phyloP scores from a whole-genome alignment of 345 rosid genomes.

The Bruguiera parviflora region DNA sequence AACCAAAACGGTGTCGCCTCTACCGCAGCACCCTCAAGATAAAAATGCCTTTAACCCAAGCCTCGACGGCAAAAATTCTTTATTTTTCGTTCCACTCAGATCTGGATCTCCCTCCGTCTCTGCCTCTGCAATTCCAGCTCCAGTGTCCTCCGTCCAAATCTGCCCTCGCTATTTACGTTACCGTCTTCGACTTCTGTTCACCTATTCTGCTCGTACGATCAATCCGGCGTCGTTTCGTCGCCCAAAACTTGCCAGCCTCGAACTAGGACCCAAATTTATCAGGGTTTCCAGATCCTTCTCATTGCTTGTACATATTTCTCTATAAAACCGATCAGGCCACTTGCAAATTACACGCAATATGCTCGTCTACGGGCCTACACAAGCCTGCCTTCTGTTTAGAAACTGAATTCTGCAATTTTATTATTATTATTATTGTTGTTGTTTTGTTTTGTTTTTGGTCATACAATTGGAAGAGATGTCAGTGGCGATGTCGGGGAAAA shows the following conservation, averaged over 20 bases:
- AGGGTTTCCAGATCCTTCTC: constrained; percentile 8
- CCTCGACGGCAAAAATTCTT: no score
- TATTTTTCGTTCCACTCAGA: neutral
- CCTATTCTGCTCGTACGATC: neutral
- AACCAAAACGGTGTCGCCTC: no score
- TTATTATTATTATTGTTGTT: neutral
- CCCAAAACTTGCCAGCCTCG: neutral
- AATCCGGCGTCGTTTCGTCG: neutral
- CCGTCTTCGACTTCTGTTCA: neutral
- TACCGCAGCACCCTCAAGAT: no score
- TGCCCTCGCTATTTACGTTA: neutral
- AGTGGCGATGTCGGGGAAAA: constrained; percentile 32
- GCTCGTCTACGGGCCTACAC: no score
- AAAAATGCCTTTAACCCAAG: no score
- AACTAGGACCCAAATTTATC: neutral
- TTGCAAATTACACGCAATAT: neutral
- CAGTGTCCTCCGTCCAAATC: neutral
- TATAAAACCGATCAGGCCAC: neutral
- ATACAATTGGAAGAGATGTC: constrained; percentile 8
- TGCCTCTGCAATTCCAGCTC: neutral
- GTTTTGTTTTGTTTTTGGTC: neutral
- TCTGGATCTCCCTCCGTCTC: constrained; percentile 5
- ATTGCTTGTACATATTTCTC: neutral
- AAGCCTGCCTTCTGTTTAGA: neutral
- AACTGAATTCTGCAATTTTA: neutral